phyloP scores from a whole-genome alignment of 345 rosid species.

The Syzygium jambos region DNA sequence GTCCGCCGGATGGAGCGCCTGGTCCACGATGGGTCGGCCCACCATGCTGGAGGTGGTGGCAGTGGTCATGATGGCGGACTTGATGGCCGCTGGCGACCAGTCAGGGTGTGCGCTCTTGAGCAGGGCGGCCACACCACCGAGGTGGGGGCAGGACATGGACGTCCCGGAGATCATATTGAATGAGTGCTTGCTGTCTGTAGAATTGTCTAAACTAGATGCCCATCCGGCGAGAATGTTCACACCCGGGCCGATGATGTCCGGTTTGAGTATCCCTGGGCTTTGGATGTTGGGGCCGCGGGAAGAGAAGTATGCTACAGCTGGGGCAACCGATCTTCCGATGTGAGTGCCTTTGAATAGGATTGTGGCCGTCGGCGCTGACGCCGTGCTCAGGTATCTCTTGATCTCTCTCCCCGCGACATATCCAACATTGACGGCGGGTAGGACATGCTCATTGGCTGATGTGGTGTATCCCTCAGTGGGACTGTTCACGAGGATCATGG shows the following conservation, averaged over 20 bases:
- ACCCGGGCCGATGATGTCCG: conserved; percentile 35
- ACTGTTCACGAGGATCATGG: conserved; percentile 19
- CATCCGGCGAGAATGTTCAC: conserved; percentile 26
- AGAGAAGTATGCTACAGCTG: conserved; percentile 29
- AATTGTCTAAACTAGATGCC: conserved; percentile 11
- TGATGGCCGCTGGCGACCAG: conserved; percentile 42
- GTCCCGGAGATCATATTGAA: conserved; percentile 37
- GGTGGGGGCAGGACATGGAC: conserved; percentile 51
- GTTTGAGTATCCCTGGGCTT: conserved; percentile 38
- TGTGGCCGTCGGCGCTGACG: conserved; percentile 13
- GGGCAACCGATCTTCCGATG: conserved; percentile 22
- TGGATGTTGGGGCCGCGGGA: conserved; percentile 38
- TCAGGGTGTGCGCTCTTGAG: conserved; percentile 25
- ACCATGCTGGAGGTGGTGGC: conserved; percentile 13
- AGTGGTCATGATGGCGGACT: conserved; percentile 45
- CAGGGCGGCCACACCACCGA: conserved; percentile 37
- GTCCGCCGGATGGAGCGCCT: conserved; percentile 34
- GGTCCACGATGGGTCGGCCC: conserved; percentile 30
- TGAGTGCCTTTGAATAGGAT: conserved; percentile 14
- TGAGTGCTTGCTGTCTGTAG: background rate
- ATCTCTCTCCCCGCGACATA: conserved; percentile 13
- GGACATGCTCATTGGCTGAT: conserved; percentile 9
- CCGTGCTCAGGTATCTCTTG: conserved; percentile 20
- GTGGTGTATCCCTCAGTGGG: conserved; percentile 19
- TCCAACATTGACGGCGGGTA: conserved; percentile 16